Evolutionary conservation across 345 rosid species (phyloP).

Genomic region (Iberis pinnata): DNA sequence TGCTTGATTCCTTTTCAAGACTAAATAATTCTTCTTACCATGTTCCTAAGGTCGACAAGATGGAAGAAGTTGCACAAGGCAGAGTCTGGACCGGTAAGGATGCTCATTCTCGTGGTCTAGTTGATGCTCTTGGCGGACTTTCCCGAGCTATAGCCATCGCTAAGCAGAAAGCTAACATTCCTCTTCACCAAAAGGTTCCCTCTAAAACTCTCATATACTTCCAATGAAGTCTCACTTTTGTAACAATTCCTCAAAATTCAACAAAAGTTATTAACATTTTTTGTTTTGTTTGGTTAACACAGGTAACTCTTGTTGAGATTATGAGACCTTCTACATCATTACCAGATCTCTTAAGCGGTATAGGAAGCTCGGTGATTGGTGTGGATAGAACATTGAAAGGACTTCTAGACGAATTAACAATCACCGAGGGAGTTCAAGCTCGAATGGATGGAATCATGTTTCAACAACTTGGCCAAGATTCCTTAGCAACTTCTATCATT

Average conservation of each 20-base stretch:
- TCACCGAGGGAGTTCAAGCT: constrained; percentile 66
- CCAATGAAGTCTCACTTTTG: neutral
- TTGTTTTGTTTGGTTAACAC: constrained; percentile 3
- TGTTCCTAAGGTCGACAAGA: constrained; percentile 53
- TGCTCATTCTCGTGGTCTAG: constrained; percentile 72
- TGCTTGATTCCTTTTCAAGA: neutral
- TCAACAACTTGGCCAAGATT: constrained; percentile 54
- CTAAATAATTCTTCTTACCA: neutral
- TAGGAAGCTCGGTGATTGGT: constrained; percentile 61
- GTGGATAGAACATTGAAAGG: constrained; percentile 57
- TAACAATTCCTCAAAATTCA: neutral
- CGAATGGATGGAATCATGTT: constrained; percentile 86
- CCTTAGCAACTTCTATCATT: constrained; percentile 47
- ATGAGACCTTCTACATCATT: constrained; percentile 67
- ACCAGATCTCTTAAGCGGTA: constrained; percentile 62
- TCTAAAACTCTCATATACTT: neutral
- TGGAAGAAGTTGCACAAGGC: constrained; percentile 97
- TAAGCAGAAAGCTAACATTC: constrained; percentile 69
- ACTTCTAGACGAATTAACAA: constrained; percentile 49
- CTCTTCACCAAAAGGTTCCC: constrained; percentile 51
- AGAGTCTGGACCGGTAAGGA: constrained; percentile 97
- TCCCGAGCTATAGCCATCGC: constrained; percentile 87
- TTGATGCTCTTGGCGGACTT: constrained; percentile 82
- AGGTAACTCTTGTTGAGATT: constrained; percentile 85
- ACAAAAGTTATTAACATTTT: constrained; percentile 8